Conservation (phyloP, 2,329 filamentous ascomycete genomes). For the Meredithiella fracta region DNA sequence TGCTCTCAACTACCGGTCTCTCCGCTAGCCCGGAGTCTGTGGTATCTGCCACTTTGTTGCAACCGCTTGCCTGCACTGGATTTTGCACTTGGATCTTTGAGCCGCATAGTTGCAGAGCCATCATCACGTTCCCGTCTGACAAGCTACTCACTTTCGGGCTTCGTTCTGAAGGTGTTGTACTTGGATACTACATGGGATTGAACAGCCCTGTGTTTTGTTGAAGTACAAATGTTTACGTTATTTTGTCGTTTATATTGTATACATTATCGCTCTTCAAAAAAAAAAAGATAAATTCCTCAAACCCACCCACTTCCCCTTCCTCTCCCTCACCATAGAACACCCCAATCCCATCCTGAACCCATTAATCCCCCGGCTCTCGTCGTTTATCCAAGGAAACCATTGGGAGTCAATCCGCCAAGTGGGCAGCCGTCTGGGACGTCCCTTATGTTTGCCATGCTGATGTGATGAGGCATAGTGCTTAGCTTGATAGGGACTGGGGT, state of each 20-base stretch:
- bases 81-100: not conserved
- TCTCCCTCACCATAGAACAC: not conserved
- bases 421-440: not conserved
- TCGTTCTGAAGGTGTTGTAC: not conserved
- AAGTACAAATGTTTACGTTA: too few species aligned
- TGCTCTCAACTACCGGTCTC: not conserved
- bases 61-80: not conserved
- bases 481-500: not conserved
- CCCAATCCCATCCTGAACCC: not conserved
- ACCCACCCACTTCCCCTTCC: too few species aligned
- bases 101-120: not conserved
- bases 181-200: too few species aligned
- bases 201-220: too few species aligned
- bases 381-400: slow-evolving; percentile 3
- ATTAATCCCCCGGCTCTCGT: not conserved
- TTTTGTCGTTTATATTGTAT: too few species aligned
- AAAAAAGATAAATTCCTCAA: too few species aligned
- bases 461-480: not conserved
- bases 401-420: not conserved
- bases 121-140: not conserved
- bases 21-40: not conserved
- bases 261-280: too few species aligned
- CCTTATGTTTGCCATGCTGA: too few species aligned
- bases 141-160: not conserved
- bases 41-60: not conserved